Evolutionary conservation across 208 protist genomes (phyloP).

Genomic region (Entamoeba invadens): DNA sequence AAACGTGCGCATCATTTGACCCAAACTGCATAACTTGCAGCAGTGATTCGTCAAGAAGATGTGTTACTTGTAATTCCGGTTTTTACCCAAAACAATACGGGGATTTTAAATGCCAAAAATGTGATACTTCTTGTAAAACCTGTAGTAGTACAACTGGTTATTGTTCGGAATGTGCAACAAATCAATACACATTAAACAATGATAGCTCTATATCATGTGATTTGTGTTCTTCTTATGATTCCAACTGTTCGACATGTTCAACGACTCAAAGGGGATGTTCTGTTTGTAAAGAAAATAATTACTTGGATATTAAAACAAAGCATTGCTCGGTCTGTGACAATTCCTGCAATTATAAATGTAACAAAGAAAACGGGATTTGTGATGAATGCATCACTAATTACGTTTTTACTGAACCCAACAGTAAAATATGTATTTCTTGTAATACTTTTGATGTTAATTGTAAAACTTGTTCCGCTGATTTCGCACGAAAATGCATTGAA

Average conservation of each 20-base stretch:
- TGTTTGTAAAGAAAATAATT: background rate
- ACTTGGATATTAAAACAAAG: background rate
- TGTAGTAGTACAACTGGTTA: too few relatives aligned
- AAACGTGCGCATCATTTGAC: background rate
- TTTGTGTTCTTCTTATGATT: too few relatives aligned
- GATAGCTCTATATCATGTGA: too few relatives aligned
- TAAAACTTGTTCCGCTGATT: background rate
- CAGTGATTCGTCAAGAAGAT: too few relatives aligned
- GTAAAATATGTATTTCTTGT: background rate
- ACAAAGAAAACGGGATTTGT: background rate
- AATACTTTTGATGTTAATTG: background rate
- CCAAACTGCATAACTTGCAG: background rate
- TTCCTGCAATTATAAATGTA: background rate
- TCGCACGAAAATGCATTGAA: too few relatives aligned
- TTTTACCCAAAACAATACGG: too few relatives aligned
- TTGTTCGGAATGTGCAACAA: too few relatives aligned
- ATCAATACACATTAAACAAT: too few relatives aligned
- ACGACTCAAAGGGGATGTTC: background rate
- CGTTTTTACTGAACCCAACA: background rate
- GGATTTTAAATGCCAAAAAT: too few relatives aligned
- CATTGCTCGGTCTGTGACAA: background rate
- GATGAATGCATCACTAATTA: background rate
- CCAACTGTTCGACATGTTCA: background rate
- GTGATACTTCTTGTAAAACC: too few relatives aligned
- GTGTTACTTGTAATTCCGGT: background rate